Base-by-base conservation (phyloP, 75 land plant genomes). In the Adiantum capillusveneris region DNA sequence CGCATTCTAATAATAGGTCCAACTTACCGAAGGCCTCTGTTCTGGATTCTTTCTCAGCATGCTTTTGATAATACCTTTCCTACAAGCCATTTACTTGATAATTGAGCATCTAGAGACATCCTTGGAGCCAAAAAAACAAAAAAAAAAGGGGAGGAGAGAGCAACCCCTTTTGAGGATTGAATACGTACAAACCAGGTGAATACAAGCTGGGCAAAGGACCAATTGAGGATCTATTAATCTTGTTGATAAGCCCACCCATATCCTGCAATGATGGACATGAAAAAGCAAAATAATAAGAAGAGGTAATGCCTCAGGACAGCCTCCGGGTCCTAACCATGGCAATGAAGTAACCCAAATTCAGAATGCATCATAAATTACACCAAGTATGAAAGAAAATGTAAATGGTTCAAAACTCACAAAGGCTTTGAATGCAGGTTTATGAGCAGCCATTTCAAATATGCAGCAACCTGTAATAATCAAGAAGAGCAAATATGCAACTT, bases 41-140 rank as follows among this genome's bases (percentile, higher is more conserved):
- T 95, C 99, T 56, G 99, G 99, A 42, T 82, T 86, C 73, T 95
- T 95, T 71, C 99, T 76, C 52, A 95, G 75, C 99, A 95, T 95
- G 69, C 75, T 79, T 59, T 95, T 86, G 58, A 95, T 95, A 13
- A 95, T 59, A 25, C 81, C 64, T 66, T 90, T 95, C 73, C 99
- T 95, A 82, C 39, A 44, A 45, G 22, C 3, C 37, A 34, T 34
- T 34, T 9, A 34, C n/a, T n/a, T n/a, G n/a, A n/a, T n/a, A n/a
- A n/a, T n/a, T n/a, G n/a, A n/a, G n/a, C n/a, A n/a, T n/a, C n/a
- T n/a, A n/a, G n/a, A n/a, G n/a, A n/a, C n/a, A n/a, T n/a, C n/a
- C n/a, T n/a, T n/a, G n/a, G n/a, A n/a, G n/a, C n/a, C n/a, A n/a
- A 26, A 1, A 29, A 27, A 29, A 6, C 17, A 43, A 44, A 61